phyloP scores from a whole-genome alignment of 768 basidiomycete species.

The Arthromyces matolae region DNA sequence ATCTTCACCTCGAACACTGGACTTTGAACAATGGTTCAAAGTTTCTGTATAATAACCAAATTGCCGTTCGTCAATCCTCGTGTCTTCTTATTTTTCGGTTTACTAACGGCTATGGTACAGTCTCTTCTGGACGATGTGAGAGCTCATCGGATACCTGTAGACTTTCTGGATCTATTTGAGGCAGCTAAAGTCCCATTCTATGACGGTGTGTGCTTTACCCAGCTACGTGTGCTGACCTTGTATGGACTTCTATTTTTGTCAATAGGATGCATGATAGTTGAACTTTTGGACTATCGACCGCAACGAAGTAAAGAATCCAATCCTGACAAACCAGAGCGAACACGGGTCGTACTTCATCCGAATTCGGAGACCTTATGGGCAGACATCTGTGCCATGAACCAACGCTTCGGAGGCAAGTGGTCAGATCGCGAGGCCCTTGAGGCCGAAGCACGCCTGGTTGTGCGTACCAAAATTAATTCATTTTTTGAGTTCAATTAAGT shows the following conservation, averaged over 20 bases:
- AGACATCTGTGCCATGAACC: slow-evolving; percentile 69
- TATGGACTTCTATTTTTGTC: slow-evolving; percentile 1
- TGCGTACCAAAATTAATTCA: slow-evolving; percentile 40
- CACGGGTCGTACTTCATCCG: slow-evolving; percentile 74
- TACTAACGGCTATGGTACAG: slow-evolving; percentile 31
- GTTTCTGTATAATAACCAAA: slow-evolving; percentile 76
- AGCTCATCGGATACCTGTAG: slow-evolving; percentile 78
- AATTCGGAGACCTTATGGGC: slow-evolving; percentile 76
- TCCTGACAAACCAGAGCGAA: slow-evolving; percentile 55
- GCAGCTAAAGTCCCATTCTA: slow-evolving; percentile 73
- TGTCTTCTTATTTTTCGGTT: neutral
- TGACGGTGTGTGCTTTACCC: slow-evolving; percentile 59
- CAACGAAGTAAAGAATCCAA: slow-evolving; percentile 53
- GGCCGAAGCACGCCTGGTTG: slow-evolving; percentile 70
- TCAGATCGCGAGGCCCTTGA: slow-evolving; percentile 71
- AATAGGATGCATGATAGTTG: slow-evolving; percentile 81
- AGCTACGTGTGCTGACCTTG: neutral
- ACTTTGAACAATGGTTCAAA: slow-evolving; percentile 76
- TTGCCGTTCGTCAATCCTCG: slow-evolving; percentile 44
- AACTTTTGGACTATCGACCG: slow-evolving; percentile 74
- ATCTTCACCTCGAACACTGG: slow-evolving; percentile 80
- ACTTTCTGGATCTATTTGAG: slow-evolving; percentile 81
- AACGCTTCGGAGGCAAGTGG: slow-evolving; percentile 55
- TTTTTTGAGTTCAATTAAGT: slow-evolving; percentile 3
- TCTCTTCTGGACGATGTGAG: slow-evolving; percentile 81